These are phyloP conservation scores for Whalleya microplaca DNA, from an alignment of 2,329 filamentous ascomycete genomes.

Conservation along the genomic window DNA sequence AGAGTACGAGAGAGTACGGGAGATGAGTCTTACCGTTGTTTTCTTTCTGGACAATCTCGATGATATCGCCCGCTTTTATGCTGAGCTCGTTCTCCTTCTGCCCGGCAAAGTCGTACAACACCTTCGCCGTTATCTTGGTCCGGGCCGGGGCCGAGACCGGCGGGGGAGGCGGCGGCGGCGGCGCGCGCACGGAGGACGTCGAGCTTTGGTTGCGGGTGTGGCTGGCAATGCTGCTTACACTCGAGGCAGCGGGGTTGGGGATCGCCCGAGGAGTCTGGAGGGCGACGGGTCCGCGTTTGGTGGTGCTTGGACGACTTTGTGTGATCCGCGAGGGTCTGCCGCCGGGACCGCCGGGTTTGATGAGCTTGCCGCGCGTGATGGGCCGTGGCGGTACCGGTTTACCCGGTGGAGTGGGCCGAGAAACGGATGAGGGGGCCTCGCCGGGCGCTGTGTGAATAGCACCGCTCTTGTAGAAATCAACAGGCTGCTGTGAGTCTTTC, in stretches of 20 bases:
- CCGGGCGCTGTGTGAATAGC: slow-evolving; percentile 85
- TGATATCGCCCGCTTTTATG: slow-evolving; percentile 76
- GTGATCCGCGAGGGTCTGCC: slow-evolving; percentile 77
- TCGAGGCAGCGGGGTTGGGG: slow-evolving; percentile 43
- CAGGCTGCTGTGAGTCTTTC: slow-evolving; percentile 78
- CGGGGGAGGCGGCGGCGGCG: slow-evolving; percentile 67
- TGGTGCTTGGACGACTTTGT: slow-evolving; percentile 46
- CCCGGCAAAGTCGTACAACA: slow-evolving; percentile 88
- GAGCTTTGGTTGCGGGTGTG: slow-evolving; percentile 61
- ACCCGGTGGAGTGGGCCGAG: slow-evolving; percentile 81
- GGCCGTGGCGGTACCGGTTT: slow-evolving; percentile 87
- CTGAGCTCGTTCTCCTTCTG: slow-evolving; percentile 85
- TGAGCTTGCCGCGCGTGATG: slow-evolving; percentile 90
- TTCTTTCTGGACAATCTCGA: slow-evolving; percentile 93
- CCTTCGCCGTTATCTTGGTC: slow-evolving; percentile 81
- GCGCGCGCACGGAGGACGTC: slow-evolving; percentile 55
- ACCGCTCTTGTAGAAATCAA: slow-evolving; percentile 92
- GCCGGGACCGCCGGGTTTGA: slow-evolving; percentile 85
- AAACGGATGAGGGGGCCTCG: slow-evolving; percentile 80
- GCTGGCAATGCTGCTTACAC: slow-evolving; percentile 44
- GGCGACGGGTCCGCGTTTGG: slow-evolving; percentile 32
- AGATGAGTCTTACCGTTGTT: slow-evolving; percentile 73
- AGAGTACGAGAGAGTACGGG: too few species aligned
- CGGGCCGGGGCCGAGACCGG: slow-evolving; percentile 69
- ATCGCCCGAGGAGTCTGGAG: slow-evolving; percentile 36